These are phyloP conservation scores for Monosporozyma aerobia DNA, from an alignment of 805 yeast species.

Conservation along the genomic window DNA sequence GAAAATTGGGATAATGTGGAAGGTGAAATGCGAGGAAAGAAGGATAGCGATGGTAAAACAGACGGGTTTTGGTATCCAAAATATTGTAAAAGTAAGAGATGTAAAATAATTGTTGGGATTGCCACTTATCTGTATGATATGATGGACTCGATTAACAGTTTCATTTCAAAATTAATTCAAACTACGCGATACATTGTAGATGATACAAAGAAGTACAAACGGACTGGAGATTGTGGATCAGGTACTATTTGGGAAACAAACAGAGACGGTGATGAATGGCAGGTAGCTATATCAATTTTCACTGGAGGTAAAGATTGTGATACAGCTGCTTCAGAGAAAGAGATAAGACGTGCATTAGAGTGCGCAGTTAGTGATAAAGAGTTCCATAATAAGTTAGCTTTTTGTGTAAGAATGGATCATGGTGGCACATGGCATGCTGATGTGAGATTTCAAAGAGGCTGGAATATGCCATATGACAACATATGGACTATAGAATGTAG, in stretches of 20 bases:
- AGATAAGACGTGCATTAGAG: neutral
- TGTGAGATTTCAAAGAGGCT: slow-evolving; percentile 3
- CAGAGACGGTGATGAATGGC: slow-evolving; percentile 5
- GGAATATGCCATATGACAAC: slow-evolving; percentile 2
- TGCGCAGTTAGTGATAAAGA: slow-evolving; percentile 2
- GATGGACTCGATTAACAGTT: neutral
- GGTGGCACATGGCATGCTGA: slow-evolving; percentile 5
- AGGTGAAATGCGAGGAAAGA: neutral
- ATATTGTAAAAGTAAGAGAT: neutral
- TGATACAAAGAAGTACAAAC: neutral
- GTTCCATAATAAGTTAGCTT: slow-evolving; percentile 3
- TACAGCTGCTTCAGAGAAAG: slow-evolving; percentile 2
- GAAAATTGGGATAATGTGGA: too few relatives aligned
- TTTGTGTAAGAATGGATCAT: slow-evolving; percentile 4
- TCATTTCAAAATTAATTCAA: neutral
- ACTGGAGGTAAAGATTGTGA: slow-evolving; percentile 5
- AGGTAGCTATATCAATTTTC: slow-evolving; percentile 3
- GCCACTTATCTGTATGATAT: neutral
- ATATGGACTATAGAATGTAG: slow-evolving; percentile 1
- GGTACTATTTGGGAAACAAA: slow-evolving; percentile 1
- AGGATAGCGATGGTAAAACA: neutral
- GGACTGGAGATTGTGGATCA: slow-evolving; percentile 1
- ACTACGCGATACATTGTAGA: neutral
- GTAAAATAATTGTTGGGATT: neutral
- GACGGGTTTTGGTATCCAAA: neutral